Evolutionary conservation across 352 stramenopile species (phyloP), one percentile per base, ranked within the genome.

Genomic region (Phytophthora multivora): DNA sequence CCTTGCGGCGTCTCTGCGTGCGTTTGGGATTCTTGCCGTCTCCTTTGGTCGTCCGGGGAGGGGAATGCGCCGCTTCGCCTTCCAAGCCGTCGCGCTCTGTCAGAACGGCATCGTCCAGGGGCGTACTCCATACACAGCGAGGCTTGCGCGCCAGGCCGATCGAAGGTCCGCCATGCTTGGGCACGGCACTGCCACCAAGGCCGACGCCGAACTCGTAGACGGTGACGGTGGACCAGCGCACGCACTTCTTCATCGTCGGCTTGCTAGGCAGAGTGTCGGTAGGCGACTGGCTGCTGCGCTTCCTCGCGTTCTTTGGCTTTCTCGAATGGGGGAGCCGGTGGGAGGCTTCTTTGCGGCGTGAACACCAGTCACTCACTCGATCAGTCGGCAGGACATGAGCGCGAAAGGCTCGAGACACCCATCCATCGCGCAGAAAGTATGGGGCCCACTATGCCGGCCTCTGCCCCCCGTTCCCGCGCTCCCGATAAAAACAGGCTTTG

Each of bases 181-280:
- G 79, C 35, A 88, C 68, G 0, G 79, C 59, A 43, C 74, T 83
- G 47, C 77, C 76, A 53, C 79, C 76, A 13, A 86, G 51, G 1
- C 62, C 77, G 11, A 88, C 77, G 49, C 74, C 74, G 51, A 86
- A 86, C 61, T 88, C 79, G 59, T 86, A 88, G 28, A 88, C 79
- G 25, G 79, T 88, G 52, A 88, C 49, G 40, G 74, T 86, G 7
- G 76, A 84, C 73, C 73, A 88, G 21, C 76, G 76, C 51, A 86
- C 79, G 39, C 71, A 55, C 66, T 88, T 88, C 47, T 68, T 71
- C 63, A 73, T 75, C 8, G 38, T 51, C 26, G 35, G 41, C 10
- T 12, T 33, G 11, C 28, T 13, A 13, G 28, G 28, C 28, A 33
- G 28, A 33, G 28, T 12, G 21, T 12, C 16, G 16, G 25, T 2